Base-by-base conservation (phyloP, 495 filamentous ascomycete genomes). In the Lasiosphaeria miniovina region DNA sequence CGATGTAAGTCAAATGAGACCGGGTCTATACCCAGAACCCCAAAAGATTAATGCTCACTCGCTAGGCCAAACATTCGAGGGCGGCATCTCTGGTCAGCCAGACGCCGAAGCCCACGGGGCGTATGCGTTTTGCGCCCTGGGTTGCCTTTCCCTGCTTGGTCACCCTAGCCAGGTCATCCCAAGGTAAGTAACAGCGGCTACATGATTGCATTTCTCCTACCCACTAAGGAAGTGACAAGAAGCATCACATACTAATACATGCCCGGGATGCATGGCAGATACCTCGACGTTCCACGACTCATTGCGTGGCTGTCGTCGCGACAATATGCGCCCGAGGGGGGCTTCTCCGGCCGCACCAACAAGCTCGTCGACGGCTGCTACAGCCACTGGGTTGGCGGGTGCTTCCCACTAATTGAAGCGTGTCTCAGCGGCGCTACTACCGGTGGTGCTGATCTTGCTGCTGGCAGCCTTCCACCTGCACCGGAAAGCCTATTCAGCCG, bases 301-400 rank as follows among this genome's bases (percentile, higher is more conserved):
- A 79, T 95, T 24, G 85, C 87, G 48, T 98, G 94, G 91, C 81
- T 98, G 24, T 91, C 90, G 40, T 84, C 89, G 40, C 86, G 93
- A 57, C 94, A 98, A 70, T 89, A 93, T 75, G 86, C 84, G 8
- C 95, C 94, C 4, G 94, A 98, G 73, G 95, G 92, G 45, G 94
- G 94, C 11, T 89, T 93, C 65, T 84, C 89, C 14, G 94, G 94
- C 59, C 84, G 94, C 62, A 96, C 94, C n/a, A 97, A 98, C 75
- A 98, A 98, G 74, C 80, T 98, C 7, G 93, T 98, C 31, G 94
- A 98, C 73, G 94, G 93, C 52, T 98, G 94, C 71, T 98, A 98
- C 74, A 93, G 89, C 72, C 92, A 96, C 66, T 98, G 94, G 94
- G 89, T 96, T 9, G 94, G 95, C 6, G 89, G 87, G 35, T 97